Base-by-base conservation (phyloP, 768 basidiomycete species). In the Clitopilus hobsonii region DNA sequence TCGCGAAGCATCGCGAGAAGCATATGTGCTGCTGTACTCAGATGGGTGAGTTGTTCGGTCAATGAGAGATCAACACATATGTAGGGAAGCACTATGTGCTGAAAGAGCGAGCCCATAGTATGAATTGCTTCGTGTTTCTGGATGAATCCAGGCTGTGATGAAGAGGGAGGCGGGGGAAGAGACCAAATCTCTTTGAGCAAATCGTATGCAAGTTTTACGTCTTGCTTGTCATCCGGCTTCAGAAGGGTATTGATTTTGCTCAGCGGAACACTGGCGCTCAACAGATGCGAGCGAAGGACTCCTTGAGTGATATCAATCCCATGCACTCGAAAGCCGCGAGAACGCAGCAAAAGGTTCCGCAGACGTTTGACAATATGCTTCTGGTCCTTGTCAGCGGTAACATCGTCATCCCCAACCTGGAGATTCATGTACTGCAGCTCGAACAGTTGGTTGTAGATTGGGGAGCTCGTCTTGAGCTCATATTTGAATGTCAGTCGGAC, bases 301-400 rank as follows among this genome's bases (percentile, higher is more conserved):
- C 48, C 49, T 1, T 61, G 63, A 1, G 58, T 70, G 29, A 73
- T 61, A 22, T 55, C 56, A 26, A 68, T 18, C 2, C 61, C 66
- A 50, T 61, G 27, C 14, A 71, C 41, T 0, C 27, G 27, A 10
- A 69, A 41, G 1, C 72, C 72, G 1, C 32, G 32, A 0, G 18
- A 5, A 5, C 69, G 64, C 7, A 74, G 53, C 10, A 65, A n/a
- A 8, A 64, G 53, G 54, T 71, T 71, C 1, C 69, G 60, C 18
- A 63, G 49, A 0, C 66, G 61, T 57, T 74, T 73, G 48, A 71
- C 54, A 38, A 71, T 54, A 55, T 74, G 73, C 52, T 71, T 70
- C 18, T 49, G 67, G 52, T 73, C 72, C 38, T 71, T 73, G 36
- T 74, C 71, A 1, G 54, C 53, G 5, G 72, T 73, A 4, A 73